These are phyloP conservation scores for Colletotrichum endophyticum DNA, from an alignment of 2,329 filamentous ascomycete genomes.

Conservation along the genomic window DNA sequence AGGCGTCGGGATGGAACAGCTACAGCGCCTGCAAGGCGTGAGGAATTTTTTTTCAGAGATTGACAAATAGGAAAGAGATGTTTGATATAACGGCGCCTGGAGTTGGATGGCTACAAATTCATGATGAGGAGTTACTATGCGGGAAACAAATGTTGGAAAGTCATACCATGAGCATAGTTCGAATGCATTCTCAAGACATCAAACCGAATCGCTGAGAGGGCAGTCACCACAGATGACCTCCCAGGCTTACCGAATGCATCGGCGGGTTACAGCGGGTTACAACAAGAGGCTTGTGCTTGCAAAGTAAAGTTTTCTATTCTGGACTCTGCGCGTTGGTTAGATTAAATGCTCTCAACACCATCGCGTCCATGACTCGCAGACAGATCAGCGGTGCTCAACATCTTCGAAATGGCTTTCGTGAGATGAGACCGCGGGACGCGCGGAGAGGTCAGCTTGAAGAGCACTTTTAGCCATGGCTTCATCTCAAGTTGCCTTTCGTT, in stretches of 20 bases:
- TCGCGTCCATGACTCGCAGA: not conserved
- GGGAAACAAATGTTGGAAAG: not conserved
- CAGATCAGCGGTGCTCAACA: not conserved
- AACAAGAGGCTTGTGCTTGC: not conserved
- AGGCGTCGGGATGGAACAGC: constrained; percentile 25
- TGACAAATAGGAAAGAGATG: not conserved
- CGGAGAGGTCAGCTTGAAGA: not conserved
- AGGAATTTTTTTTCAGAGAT: not conserved
- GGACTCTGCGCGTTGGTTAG: not conserved
- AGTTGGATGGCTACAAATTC: not conserved
- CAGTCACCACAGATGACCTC: not conserved
- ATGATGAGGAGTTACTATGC: not conserved
- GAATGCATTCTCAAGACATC: not conserved
- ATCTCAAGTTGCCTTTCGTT: not conserved
- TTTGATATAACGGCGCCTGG: not conserved
- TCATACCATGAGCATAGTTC: not conserved
- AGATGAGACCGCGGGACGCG: not conserved
- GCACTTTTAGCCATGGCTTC: not conserved
- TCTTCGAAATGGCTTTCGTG: not conserved
- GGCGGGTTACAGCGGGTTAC: not conserved
- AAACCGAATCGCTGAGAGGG: not conserved
- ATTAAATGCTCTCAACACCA: not conserved
- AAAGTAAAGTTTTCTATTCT: not conserved
- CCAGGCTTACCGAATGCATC: not conserved
- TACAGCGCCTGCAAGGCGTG: constrained; percentile 26